These are phyloP conservation scores for Monilinia fructicola DNA, from an alignment of 2,329 filamentous ascomycete species.

Conservation along the genomic window DNA sequence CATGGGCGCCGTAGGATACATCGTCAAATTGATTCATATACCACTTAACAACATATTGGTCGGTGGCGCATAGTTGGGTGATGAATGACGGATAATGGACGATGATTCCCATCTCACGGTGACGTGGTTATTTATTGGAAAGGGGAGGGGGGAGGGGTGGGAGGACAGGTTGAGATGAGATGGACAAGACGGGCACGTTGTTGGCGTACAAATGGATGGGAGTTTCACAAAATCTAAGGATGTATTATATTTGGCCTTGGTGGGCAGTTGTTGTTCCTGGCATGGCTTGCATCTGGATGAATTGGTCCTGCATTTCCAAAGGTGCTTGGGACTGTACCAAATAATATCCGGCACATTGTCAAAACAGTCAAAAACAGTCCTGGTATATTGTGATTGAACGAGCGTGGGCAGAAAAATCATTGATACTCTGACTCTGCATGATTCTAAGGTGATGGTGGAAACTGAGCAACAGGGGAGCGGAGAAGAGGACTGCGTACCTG, in stretches of 20 bases:
- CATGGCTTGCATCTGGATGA: slow-evolving; percentile 6
- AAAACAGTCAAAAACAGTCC: neutral
- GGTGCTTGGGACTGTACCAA: neutral
- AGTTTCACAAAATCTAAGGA: slow-evolving; percentile 21
- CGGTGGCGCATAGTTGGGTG: slow-evolving; percentile 40
- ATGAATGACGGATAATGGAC: neutral
- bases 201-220: slow-evolving; percentile 21
- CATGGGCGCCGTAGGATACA: slow-evolving; percentile 54
- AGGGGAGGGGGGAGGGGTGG: neutral
- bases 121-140: neutral
- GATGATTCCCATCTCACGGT: neutral
- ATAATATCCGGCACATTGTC: slow-evolving; percentile 13
- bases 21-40: slow-evolving; percentile 54
- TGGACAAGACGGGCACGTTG: slow-evolving; percentile 6
- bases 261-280: slow-evolving; percentile 9
- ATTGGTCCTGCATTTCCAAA: slow-evolving; percentile 8
- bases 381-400: neutral
- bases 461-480: no score
- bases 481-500: neutral
- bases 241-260: slow-evolving; percentile 24
- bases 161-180: neutral
- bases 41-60: slow-evolving; percentile 56
- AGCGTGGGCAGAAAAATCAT: no score
- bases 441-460: no score
- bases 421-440: neutral